Base-by-base conservation (phyloP, 768 basidiomycete genomes). In the Suillus discolor region DNA sequence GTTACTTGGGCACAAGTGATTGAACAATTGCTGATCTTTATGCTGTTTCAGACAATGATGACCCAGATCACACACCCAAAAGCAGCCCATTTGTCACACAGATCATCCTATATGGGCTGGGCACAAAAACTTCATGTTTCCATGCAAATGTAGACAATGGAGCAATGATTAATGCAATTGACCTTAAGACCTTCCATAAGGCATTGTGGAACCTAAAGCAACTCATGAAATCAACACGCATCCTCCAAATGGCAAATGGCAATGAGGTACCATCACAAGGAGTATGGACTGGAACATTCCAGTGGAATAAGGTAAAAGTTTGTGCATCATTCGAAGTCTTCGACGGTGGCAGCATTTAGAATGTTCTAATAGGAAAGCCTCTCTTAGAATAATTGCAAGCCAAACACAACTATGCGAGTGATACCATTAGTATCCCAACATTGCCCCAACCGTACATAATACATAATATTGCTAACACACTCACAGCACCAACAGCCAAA, bases 241-340 rank as follows among this genome's bases (percentile, higher is more conserved):
- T 31, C 5, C 67, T 81, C 2, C 53, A 72, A 1, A 79, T 81
- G 79, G 80, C 79, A 28, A 71, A 77, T 64, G 74, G 78, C 0
- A 6, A 54, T 0, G 23, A 67, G 11, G 62, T 65, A 9, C 60
- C 65, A 12, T 69, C 68, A 0, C 5, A 64, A 12, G 64, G 64
- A n/a, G 4, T n/a, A 0, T 70, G 69, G 71, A n/a, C 16, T 2
- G 67, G 68, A 1, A 28, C 18, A 3, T 45, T 63, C 54, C 36
- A 38, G 3, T 12, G 25, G 41, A 41, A 51, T 16, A 38, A 53
- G 25, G 47, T 6, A 1, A 42, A 47, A 12, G 18, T 12, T 11
- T 4, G 8, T 7, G 20, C 31, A 1, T 28, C 28, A 0, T 70
- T 69, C 47, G 54, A 69, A 55, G 51, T 61, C 47, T 23, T 64